phyloP scores from a whole-genome alignment of 108 stramenopile species.

The Cyclotella distinguenda region DNA sequence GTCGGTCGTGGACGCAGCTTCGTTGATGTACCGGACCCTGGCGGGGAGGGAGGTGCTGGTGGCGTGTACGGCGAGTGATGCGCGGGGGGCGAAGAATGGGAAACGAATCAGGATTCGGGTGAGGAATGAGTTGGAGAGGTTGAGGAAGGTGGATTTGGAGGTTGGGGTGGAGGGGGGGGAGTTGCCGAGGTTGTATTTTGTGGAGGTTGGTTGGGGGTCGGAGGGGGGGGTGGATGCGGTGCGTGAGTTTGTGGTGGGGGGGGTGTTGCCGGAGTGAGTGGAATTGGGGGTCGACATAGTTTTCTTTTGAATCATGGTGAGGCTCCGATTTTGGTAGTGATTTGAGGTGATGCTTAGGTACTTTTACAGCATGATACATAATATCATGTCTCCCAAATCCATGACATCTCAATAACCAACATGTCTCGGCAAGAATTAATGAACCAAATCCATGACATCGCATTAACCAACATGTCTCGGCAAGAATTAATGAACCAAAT shows the following conservation, averaged over 20 bases:
- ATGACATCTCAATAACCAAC: no score
- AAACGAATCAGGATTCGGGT: conserved; percentile 73
- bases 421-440: not conserved
- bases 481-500: not conserved
- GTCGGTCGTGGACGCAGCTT: conserved; percentile 59
- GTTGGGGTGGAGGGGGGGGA: not conserved
- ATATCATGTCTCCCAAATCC: no score
- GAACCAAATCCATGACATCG: no score
- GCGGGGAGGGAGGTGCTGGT: conserved; percentile 53
- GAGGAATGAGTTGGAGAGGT: conserved; percentile 73
- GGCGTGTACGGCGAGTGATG: conserved; percentile 65
- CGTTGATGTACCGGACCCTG: conserved; percentile 55
- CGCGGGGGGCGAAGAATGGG: conserved; percentile 65
- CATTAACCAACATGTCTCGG: no score
- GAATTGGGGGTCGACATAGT: no score
- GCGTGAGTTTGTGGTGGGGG: no score
- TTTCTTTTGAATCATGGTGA: no score
- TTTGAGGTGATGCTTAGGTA: no score
- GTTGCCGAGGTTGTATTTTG: not conserved
- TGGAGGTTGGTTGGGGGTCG: conserved; percentile 5
- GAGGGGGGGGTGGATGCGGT: no score
- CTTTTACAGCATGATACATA: no score
- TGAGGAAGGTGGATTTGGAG: conserved; percentile 46
- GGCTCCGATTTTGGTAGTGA: no score
- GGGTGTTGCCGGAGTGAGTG: no score